Conservation (phyloP, 2,329 filamentous ascomycete genomes). For the Aspergillus hiratsukae region DNA sequence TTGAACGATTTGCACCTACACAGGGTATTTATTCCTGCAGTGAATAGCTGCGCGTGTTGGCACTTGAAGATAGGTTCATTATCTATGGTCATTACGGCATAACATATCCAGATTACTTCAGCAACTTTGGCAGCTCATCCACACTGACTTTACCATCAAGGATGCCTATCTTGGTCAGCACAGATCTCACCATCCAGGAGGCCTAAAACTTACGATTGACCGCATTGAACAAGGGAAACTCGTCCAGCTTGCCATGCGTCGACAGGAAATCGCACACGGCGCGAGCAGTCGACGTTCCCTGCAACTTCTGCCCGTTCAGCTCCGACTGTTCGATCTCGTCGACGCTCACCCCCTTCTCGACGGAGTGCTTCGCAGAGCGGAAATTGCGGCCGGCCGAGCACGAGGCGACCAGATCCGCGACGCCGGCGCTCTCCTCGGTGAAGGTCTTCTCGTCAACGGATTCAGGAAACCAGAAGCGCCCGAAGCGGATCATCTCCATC, state of each 20-base stretch:
- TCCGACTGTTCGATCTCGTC: conserved; percentile 14
- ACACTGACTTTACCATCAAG: conserved; percentile 2
- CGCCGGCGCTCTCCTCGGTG: conserved; percentile 21
- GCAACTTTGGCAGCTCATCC: conserved; percentile 1
- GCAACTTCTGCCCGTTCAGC: conserved; percentile 16
- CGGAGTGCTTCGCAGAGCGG: conserved; percentile 12
- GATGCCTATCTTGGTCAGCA: background rate
- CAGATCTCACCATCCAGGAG: too few species aligned
- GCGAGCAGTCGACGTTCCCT: conserved; percentile 14
- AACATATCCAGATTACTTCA: background rate
- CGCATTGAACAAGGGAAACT: conserved; percentile 13
- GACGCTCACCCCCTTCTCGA: conserved; percentile 14
- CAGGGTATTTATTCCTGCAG: background rate
- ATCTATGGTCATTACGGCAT: background rate
- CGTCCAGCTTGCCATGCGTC: conserved; percentile 8
- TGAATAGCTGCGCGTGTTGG: too few species aligned
- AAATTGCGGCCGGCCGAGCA: conserved; percentile 13
- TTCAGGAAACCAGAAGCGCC: conserved; percentile 34
- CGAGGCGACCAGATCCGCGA: conserved; percentile 17
- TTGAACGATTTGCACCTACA: background rate
- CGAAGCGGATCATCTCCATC: conserved; percentile 88
- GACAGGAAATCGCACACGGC: conserved; percentile 9
- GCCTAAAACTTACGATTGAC: conserved; percentile 5
- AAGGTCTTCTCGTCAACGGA: conserved; percentile 14
- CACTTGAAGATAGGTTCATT: background rate